Base-by-base conservation (phyloP, 2,329 filamentous ascomycete genomes). In the Blumeriella jaapii region DNA sequence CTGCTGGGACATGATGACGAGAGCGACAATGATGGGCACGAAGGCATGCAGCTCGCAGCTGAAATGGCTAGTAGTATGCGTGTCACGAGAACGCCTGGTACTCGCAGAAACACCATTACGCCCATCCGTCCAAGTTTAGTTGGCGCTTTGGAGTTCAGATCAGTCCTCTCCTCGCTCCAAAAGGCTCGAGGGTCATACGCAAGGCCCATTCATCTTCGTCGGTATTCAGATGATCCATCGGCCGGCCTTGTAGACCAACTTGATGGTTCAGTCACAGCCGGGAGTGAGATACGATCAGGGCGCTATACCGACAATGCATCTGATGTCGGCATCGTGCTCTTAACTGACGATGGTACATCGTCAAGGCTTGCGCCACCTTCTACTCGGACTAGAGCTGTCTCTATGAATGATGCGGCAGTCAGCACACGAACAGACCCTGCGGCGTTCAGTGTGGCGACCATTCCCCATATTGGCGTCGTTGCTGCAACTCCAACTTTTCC, bases 61-160 rank as follows among this genome's bases (percentile, higher is more conserved):
- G 87, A 96, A 57, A 74, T 98, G 54, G 79, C 81, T 24, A 91
- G 78, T 56, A 94, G 85, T 56, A 98, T 98, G 91, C 81, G 89
- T 38, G 69, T 96, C 17, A 77, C 76, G 46, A 74, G 85, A 14
- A 74, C 82, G 1, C 63, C 65, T 19, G 67, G 74, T 29, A 68
- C 68, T 28, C 71, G 76, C 44, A 74, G 80, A 46, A 79, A 78
- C 45, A 85, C 84, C 2, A 71, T 87, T 41, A 89, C 78, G 5
- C 82, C 86, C 0, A 95, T 98, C 43, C 72, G 91, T 27, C 89
- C 91, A 1, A 96, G 91, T 63, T 64, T 98, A 29, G 80, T 98
- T 3, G 91, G 91, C 27, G 91, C 84, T 6, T 65, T 98, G 38
- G 91, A 98, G 59, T 98, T 98, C 50, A 74, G 87, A 49, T 89